Evolutionary conservation across 495 filamentous ascomycete genomes (phyloP).

Genomic region (Xylaria curta): DNA sequence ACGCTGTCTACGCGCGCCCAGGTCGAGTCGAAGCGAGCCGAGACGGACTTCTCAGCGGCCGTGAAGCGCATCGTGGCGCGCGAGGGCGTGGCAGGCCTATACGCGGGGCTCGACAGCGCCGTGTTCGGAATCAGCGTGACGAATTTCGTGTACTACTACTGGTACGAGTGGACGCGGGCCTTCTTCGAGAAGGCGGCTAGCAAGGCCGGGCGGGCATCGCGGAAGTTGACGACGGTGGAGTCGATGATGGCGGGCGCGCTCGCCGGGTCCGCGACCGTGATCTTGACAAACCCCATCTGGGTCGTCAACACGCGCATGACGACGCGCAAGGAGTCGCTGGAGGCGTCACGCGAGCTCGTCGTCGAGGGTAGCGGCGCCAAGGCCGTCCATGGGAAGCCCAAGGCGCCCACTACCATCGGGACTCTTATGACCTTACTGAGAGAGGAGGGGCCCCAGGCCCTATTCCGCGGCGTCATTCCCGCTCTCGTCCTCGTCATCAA

Average conservation of each 20-base stretch:
- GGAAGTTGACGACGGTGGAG: slow-evolving; percentile 87
- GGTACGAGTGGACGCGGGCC: slow-evolving; percentile 97
- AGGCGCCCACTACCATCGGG: slow-evolving; percentile 72
- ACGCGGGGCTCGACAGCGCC: slow-evolving; percentile 85
- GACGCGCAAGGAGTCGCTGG: slow-evolving; percentile 70
- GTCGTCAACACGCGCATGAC: slow-evolving; percentile 99
- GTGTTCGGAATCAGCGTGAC: slow-evolving; percentile 98
- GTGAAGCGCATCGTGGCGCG: slow-evolving; percentile 86
- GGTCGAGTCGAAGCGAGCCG: slow-evolving; percentile 92
- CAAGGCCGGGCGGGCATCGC: slow-evolving; percentile 74
- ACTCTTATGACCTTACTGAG: slow-evolving; percentile 78
- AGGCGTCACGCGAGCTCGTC: slow-evolving; percentile 56
- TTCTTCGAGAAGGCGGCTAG: slow-evolving; percentile 84
- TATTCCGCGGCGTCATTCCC: slow-evolving; percentile 92
- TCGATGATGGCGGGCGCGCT: slow-evolving; percentile 95
- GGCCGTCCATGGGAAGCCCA: slow-evolving; percentile 39
- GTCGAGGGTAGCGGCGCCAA: slow-evolving; percentile 31
- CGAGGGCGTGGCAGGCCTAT: slow-evolving; percentile 87
- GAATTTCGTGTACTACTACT: slow-evolving; percentile 99
- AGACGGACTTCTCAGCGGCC: slow-evolving; percentile 80
- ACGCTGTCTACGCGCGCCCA: slow-evolving; percentile 97
- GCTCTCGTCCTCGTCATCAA: slow-evolving; percentile 95
- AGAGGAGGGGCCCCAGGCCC: slow-evolving; percentile 79
- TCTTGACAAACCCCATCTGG: slow-evolving; percentile 98
- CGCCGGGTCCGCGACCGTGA: slow-evolving; percentile 89